Evolutionary conservation across 2,329 filamentous ascomycete genomes (phyloP), one percentile per base, ranked within the genome.

Genomic region (Arthrobotrys megalospora): DNA sequence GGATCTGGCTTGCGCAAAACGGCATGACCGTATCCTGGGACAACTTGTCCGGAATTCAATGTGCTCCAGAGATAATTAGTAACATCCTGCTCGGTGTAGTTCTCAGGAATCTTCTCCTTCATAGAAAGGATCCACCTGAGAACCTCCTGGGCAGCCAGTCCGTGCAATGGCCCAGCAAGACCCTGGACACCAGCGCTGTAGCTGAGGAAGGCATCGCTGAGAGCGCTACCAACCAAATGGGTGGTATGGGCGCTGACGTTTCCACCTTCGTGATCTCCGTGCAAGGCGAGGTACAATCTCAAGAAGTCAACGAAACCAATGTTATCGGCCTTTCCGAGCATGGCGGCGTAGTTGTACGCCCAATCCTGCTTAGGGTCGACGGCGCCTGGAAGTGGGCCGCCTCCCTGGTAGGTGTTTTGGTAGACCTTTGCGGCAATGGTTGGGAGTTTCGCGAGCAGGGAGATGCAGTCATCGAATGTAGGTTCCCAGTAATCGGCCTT

Each of bases 401-500:
- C 90, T 82, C 88, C 86, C 84, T 89, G 87, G 89, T 96, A 93
- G 80, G 93, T 88, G 85, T 96, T 96, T 83, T 97, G 93, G 88
- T 99, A 97, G 83, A 99, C 97, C 86, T 97, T 96, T 76, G 96
- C 96, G 32, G 96, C 96, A 81, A 99, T 94, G 79, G 93, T 96
- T 80, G 96, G 96, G 67, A 99, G 91, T 88, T 99, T 99, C 80
- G 95, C 96, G 71, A 99, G 89, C 80, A 99, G 89, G 58, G 92
- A 93, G 85, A 99, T 97, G 85, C 89, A 91, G 87, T 99, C 96
- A 84, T 98, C 95, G 83, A 97, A 98, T 52, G 93, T 97, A 12
- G 95, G 93, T 87, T 98, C 96, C 96, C 96, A 99, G 89, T 98
- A 98, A 82, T 97, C 93, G 66, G 93, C 93, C 88, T 98, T 99